Evolutionary conservation across 805 yeast species (phyloP).

Genomic region (Sugiyamaella marilandica): DNA sequence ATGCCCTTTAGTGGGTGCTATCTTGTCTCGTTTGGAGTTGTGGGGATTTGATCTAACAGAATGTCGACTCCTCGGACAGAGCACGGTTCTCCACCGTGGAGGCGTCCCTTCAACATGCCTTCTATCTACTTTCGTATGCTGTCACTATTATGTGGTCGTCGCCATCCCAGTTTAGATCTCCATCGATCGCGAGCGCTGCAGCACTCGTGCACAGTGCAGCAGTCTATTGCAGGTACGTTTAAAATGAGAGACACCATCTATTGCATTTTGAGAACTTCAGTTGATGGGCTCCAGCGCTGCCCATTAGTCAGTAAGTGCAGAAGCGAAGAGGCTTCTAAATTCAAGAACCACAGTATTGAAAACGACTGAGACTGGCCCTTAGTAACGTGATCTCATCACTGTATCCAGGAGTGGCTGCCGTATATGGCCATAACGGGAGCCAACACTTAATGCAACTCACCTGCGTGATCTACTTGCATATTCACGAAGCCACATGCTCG

Average conservation of each 20-base stretch:
- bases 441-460: too few relatives aligned
- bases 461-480: too few relatives aligned
- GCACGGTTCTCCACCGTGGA: slow-evolving; percentile 36
- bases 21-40: slow-evolving; percentile 36
- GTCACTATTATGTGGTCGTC: slow-evolving; percentile 31
- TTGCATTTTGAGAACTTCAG: slow-evolving; percentile 3
- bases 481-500: too few relatives aligned
- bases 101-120: slow-evolving; percentile 31
- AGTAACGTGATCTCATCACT: too few relatives aligned
- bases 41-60: slow-evolving; percentile 41
- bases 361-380: too few relatives aligned
- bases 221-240: slow-evolving; percentile 4
- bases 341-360: too few relatives aligned
- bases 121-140: slow-evolving; percentile 29
- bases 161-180: slow-evolving; percentile 31
- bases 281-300: neutral
- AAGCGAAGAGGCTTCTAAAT: too few relatives aligned
- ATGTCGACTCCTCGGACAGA: slow-evolving; percentile 32
- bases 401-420: too few relatives aligned
- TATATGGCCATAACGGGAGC: too few relatives aligned
- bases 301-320: too few relatives aligned
- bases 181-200: slow-evolving; percentile 23
- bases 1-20: slow-evolving; percentile 25
- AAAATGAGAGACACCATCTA: slow-evolving; percentile 4
- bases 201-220: slow-evolving; percentile 6